Evolutionary conservation across 2,329 filamentous ascomycete genomes (phyloP), one percentile per base, ranked within the genome.

Genomic region (Drechslerella coelobrocha): DNA sequence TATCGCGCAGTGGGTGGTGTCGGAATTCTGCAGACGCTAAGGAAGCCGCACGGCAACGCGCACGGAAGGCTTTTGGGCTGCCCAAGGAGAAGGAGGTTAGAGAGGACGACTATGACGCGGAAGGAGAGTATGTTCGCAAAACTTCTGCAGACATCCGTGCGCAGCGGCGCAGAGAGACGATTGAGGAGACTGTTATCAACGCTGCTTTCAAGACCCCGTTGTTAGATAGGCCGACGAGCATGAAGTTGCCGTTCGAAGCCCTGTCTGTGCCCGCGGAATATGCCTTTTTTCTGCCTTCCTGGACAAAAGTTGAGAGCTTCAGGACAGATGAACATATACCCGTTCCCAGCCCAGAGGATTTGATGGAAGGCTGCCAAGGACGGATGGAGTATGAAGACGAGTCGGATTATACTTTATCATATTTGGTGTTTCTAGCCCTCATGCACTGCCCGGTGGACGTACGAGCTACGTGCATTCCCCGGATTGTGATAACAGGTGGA

Each of bases 401-500:
- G 75, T 84, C 99, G 74, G 93, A 97, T 73, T 83, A 90, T 17
- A 88, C 93, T 0, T 76, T 97, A 0, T 90, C 90, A 55, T 77
- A 87, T 10, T 83, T 97, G 7, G 82, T 95, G 1, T 95, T 96
- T 79, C 84, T 85, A 57, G 84, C 87, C 37, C 83, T 99, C 1
- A 82, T 95, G 0, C 83, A 86, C 6, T 82, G 97, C 0, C 90
- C 92, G 0, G 81, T 93, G 2, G 94, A 99, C 78, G 87, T 92
- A 2, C 87, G 94, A 23, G 88, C 89, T 0, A 80, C 88, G 2
- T 97, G 93, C 78, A 94, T 97, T 87, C 88, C 92, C 0, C 89
- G 93, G 39, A 89, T 97, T 48, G 82, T 96, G 14, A 89, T 99
- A 76, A 89, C 88, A 0, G 94, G 94, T 29, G 91, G 91, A 1